A percentile compares a stretch with the other conserved stretches of the same genome.
phyloP scores from a whole-genome alignment of 208 protist species.

The Acanthamoeba triangularis region DNA sequence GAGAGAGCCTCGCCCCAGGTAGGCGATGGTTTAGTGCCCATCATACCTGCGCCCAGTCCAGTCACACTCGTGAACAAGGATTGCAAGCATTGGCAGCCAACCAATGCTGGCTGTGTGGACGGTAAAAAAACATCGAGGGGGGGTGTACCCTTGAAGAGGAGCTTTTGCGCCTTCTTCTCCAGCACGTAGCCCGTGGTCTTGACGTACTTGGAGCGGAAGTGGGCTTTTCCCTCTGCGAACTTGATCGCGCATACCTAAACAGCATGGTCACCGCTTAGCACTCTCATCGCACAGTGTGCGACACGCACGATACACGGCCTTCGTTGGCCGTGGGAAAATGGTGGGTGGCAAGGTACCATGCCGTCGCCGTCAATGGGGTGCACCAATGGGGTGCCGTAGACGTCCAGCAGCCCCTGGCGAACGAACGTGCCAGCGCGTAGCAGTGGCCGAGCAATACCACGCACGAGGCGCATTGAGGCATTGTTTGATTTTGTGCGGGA shows the following conservation, averaged over 20 bases:
- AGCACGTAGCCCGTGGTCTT: slow-evolving; percentile 43
- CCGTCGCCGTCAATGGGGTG: slow-evolving; percentile 81
- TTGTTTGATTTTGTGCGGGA: not conserved
- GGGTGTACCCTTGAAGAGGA: slow-evolving; percentile 52
- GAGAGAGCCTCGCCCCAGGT: slow-evolving; percentile 39
- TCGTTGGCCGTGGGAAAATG: not conserved
- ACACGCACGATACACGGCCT: not conserved
- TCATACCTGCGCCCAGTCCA: slow-evolving; percentile 52
- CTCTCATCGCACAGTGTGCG: no score
- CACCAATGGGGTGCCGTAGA: slow-evolving; percentile 77
- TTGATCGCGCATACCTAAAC: slow-evolving; percentile 65
- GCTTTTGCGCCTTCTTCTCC: slow-evolving; percentile 74
- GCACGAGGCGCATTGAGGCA: no score
- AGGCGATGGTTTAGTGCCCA: slow-evolving; percentile 73
- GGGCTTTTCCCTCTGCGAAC: slow-evolving; percentile 67
- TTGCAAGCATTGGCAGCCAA: not conserved
- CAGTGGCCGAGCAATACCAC: not conserved
- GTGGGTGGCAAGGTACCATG: not conserved
- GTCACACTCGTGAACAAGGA: not conserved
- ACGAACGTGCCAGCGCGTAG: not conserved
- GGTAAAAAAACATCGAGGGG: not conserved
- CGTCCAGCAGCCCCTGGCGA: slow-evolving; percentile 40
- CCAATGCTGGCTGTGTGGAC: not conserved
- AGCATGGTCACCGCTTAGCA: no score
- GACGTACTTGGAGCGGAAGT: slow-evolving; percentile 78